Conservation (phyloP, 768 basidiomycete species). For the Melanogaster broomeanus region DNA sequence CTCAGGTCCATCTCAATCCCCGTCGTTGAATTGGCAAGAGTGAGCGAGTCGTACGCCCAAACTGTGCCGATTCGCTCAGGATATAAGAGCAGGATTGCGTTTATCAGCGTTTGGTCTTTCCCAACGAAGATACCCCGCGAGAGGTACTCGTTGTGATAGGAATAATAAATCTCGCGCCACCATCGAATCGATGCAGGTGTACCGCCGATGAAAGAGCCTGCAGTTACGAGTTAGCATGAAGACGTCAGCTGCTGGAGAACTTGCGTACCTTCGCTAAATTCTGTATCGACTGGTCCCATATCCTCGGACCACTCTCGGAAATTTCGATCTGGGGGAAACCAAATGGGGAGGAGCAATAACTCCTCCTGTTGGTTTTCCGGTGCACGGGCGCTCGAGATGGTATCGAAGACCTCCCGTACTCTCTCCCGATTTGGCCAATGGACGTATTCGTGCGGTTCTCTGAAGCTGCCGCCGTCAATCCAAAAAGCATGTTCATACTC, state of each 20-base stretch:
- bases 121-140: constrained; percentile 20
- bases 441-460: constrained; percentile 15
- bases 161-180: constrained; percentile 20
- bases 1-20: background rate
- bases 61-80: constrained; percentile 23
- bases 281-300: constrained; percentile 22
- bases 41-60: constrained; percentile 20
- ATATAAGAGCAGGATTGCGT: constrained; percentile 24
- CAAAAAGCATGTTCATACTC: constrained; percentile 26
- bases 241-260: background rate
- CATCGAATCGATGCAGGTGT: constrained; percentile 17
- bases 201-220: constrained; percentile 31
- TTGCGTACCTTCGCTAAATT: constrained; percentile 21
- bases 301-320: constrained; percentile 20
- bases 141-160: constrained; percentile 24
- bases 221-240: too few relatives aligned
- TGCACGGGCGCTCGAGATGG: background rate
- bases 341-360: constrained; percentile 25
- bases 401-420: constrained; percentile 17
- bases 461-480: constrained; percentile 23
- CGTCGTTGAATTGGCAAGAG: background rate
- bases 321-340: constrained; percentile 10
- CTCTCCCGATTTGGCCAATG: constrained; percentile 22
- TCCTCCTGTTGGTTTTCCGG: constrained; percentile 6
- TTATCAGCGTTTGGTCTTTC: constrained; percentile 25